phyloP scores from a whole-genome alignment of 768 basidiomycete species.

The Lepiota brunneoincarnata region DNA sequence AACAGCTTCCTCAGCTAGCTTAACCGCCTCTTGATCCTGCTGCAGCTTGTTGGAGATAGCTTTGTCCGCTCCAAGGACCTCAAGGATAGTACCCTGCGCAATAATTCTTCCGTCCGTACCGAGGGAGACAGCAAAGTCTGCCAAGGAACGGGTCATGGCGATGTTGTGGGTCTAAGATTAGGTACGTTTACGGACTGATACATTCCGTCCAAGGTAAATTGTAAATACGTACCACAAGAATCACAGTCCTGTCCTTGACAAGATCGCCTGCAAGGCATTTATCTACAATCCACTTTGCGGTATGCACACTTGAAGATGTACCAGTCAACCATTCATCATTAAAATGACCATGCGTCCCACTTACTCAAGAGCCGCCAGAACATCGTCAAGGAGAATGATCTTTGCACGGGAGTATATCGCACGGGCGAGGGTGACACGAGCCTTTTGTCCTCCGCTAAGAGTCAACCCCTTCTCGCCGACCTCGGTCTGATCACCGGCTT shows the following conservation, averaged over 20 bases:
- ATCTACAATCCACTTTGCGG: conserved; percentile 75
- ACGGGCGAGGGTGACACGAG: conserved; percentile 41
- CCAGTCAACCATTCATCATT: background rate
- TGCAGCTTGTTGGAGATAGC: conserved; percentile 20
- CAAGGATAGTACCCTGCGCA: conserved; percentile 45
- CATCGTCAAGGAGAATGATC: conserved; percentile 70
- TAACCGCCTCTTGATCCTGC: conserved; percentile 25
- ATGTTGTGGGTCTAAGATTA: conserved; percentile 43
- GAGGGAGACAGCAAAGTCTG: conserved; percentile 53
- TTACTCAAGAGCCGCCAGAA: conserved; percentile 59
- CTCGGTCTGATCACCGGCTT: conserved; percentile 64
- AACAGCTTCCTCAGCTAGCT: conserved; percentile 25
- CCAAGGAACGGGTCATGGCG: conserved; percentile 46
- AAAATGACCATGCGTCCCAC: background rate
- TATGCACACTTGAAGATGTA: conserved; percentile 51
- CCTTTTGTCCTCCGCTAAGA: conserved; percentile 40
- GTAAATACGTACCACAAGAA: conserved; percentile 59
- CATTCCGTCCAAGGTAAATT: background rate
- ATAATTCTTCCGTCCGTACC: conserved; percentile 50
- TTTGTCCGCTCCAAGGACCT: conserved; percentile 36
- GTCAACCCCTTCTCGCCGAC: conserved; percentile 70
- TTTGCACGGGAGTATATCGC: conserved; percentile 49
- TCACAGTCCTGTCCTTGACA: conserved; percentile 71
- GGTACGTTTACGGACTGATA: background rate
- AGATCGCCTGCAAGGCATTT: conserved; percentile 78